phyloP scores from a whole-genome alignment of 2,329 filamentous ascomycete genomes.

The Colletotrichum chrysophilum region DNA sequence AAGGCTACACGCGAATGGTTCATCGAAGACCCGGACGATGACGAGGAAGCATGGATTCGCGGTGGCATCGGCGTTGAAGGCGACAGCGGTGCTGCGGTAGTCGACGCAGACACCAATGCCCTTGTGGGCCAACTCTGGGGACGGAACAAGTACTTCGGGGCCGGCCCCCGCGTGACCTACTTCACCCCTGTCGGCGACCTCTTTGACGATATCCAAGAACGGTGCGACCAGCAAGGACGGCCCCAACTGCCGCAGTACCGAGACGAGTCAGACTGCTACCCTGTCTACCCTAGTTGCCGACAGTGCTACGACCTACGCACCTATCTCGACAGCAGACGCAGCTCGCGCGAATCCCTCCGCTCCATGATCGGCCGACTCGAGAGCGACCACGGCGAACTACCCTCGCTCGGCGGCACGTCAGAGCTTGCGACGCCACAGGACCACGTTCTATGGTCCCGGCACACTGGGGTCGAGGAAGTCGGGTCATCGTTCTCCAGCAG shows the following conservation, averaged over 20 bases:
- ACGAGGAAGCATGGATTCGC: slow-evolving; percentile 49
- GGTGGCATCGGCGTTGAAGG: slow-evolving; percentile 50
- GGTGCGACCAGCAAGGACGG: slow-evolving; percentile 41
- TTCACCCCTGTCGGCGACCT: slow-evolving; percentile 50
- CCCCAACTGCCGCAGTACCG: slow-evolving; percentile 45
- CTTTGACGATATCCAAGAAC: slow-evolving; percentile 51
- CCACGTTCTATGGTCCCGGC: slow-evolving; percentile 32
- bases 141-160: slow-evolving; percentile 46
- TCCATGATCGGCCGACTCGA: slow-evolving; percentile 47
- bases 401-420: slow-evolving; percentile 42
- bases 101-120: slow-evolving; percentile 43
- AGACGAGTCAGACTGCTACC: slow-evolving; percentile 44
- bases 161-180: slow-evolving; percentile 44
- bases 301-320: slow-evolving; percentile 45
- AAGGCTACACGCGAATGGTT: slow-evolving; percentile 52
- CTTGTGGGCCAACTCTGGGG: slow-evolving; percentile 51
- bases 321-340: slow-evolving; percentile 47
- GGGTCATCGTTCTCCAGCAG: slow-evolving; percentile 36
- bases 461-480: slow-evolving; percentile 38
- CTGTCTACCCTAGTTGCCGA: slow-evolving; percentile 44
- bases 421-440: slow-evolving; percentile 48
- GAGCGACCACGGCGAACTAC: slow-evolving; percentile 40
- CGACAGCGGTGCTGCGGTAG: slow-evolving; percentile 48
- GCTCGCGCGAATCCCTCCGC: slow-evolving; percentile 44
- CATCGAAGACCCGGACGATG: slow-evolving; percentile 43